Base-by-base conservation (phyloP, 2,329 filamentous ascomycete genomes). In the Harringtonia lauricola region DNA sequence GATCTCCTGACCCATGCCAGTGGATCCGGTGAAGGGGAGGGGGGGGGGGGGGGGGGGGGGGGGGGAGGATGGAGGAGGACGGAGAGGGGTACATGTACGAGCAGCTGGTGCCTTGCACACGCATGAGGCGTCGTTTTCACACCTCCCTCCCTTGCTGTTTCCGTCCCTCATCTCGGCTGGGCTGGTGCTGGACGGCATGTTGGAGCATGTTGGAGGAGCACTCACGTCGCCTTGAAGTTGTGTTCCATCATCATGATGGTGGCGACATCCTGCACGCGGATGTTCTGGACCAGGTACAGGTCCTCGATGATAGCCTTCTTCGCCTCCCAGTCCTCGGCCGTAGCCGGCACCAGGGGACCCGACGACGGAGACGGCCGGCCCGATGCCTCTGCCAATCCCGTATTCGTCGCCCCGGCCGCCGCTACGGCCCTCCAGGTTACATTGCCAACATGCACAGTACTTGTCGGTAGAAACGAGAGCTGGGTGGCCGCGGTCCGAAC, bases 211-310 rank as follows among this genome's bases (percentile, higher is more conserved):
- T n/a, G n/a, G n/a, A n/a, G n/a, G 24, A 26, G 6, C 15, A 41
- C 39, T 34, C 13, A 41, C 39, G 39, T 41, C 9, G 39, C 39
- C 19, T 30, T 41, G 30, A 41, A 41, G 12, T 13, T 14, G 18
- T 41, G 15, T 6, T 8, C 24, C 3, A 29, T 17, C 6, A 17
- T 18, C 39, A 41, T 41, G 28, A 41, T 33, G 10, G 19, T 14
- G 8, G 39, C 39, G 4, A 41, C 39, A 24, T 41, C 39, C 19
- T 41, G 39, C n/a, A 41, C 39, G 12, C 39, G 39, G 13, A 41
- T 34, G 17, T 41, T 41, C 24, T 41, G 8, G 9, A 22, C 31
- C 28, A 41, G 17, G 17, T 41, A 41, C 17, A 41, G 39, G 17
- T 30, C 28, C 7, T 24, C 8, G 28, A 41, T 41, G 18, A 34